phyloP scores from a whole-genome alignment of 306 rosid genomes.

The Prunus mongolica region DNA sequence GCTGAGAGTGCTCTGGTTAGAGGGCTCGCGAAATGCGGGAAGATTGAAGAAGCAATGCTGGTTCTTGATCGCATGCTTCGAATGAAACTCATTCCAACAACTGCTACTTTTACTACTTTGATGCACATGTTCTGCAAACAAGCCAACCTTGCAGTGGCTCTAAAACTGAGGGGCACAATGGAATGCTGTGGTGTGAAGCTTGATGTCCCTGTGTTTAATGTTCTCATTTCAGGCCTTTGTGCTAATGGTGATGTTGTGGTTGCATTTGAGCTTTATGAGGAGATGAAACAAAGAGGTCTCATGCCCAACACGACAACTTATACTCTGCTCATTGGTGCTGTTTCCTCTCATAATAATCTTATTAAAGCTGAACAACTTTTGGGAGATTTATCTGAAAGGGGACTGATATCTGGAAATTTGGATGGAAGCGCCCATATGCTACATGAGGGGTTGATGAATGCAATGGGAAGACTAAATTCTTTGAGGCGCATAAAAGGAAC shows the following conservation, averaged over 20 bases:
- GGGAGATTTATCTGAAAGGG: slow-evolving; percentile 52
- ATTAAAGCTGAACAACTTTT: slow-evolving; percentile 43
- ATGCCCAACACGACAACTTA: slow-evolving; percentile 59
- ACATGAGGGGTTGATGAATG: slow-evolving; percentile 36
- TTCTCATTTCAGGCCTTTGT: slow-evolving; percentile 71
- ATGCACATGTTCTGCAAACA: slow-evolving; percentile 56
- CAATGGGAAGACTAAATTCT: slow-evolving; percentile 32
- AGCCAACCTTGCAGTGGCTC: slow-evolving; percentile 53
- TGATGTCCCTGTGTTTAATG: slow-evolving; percentile 57
- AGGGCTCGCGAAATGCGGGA: slow-evolving; percentile 62
- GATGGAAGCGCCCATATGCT: slow-evolving; percentile 27
- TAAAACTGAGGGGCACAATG: slow-evolving; percentile 50
- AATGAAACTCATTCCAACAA: slow-evolving; percentile 50
- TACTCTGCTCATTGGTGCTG: slow-evolving; percentile 43
- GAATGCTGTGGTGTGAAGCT: slow-evolving; percentile 51
- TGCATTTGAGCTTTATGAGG: slow-evolving; percentile 68
- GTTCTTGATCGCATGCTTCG: slow-evolving; percentile 52
- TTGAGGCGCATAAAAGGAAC: slow-evolving; percentile 35
- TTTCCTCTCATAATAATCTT: slow-evolving; percentile 31
- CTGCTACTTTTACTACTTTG: slow-evolving; percentile 73
- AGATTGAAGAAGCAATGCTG: slow-evolving; percentile 51
- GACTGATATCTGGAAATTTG: slow-evolving; percentile 38
- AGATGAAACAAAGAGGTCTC: slow-evolving; percentile 57
- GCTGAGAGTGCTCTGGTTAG: slow-evolving; percentile 71
- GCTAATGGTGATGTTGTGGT: slow-evolving; percentile 47